A percentile compares a stretch with the other conserved stretches of the same genome.
These are phyloP conservation scores for Phytophthora brassicae DNA, from an alignment of 352 stramenopile genomes.

Conservation along the genomic window DNA sequence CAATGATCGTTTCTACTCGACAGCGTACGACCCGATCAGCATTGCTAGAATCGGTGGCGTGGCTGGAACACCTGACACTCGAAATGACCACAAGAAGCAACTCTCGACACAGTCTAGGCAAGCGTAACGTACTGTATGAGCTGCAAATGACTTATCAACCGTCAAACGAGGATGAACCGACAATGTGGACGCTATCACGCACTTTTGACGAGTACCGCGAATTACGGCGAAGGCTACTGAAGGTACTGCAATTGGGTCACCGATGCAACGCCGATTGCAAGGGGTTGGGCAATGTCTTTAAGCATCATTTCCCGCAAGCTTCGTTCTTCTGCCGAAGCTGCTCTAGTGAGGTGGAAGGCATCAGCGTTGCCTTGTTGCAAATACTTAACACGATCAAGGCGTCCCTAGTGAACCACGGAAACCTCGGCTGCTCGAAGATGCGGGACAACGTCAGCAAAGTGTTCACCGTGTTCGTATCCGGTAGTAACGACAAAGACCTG, in stretches of 20 bases:
- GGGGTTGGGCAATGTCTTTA: constrained; percentile 58
- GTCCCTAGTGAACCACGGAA: constrained; percentile 39
- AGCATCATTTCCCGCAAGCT: constrained; percentile 51
- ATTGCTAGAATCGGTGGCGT: constrained; percentile 34
- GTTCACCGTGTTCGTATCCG: constrained; percentile 32
- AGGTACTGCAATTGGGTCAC: constrained; percentile 48
- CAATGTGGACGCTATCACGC: constrained; percentile 33
- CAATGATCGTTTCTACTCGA: constrained; percentile 23
- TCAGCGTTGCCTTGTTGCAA: constrained; percentile 27
- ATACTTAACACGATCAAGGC: constrained; percentile 41
- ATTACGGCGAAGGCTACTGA: constrained; percentile 42
- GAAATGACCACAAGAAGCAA: constrained; percentile 29
- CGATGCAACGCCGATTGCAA: constrained; percentile 58
- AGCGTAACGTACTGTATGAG: constrained; percentile 33
- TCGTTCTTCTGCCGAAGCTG: constrained; percentile 37
- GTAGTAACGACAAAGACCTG: constrained; percentile 11
- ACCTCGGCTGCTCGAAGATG: constrained; percentile 34
- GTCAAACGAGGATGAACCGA: constrained; percentile 20
- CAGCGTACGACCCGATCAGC: constrained; percentile 2
- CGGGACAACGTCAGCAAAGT: constrained; percentile 31
- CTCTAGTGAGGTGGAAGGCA: constrained; percentile 29
- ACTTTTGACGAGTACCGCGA: constrained; percentile 45
- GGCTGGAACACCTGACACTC: constrained; percentile 33
- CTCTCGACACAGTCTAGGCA: constrained; percentile 18
- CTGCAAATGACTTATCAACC: constrained; percentile 34